These are phyloP conservation scores for Mycena rebaudengoi DNA, from an alignment of 768 basidiomycete genomes.

Conservation along the genomic window DNA sequence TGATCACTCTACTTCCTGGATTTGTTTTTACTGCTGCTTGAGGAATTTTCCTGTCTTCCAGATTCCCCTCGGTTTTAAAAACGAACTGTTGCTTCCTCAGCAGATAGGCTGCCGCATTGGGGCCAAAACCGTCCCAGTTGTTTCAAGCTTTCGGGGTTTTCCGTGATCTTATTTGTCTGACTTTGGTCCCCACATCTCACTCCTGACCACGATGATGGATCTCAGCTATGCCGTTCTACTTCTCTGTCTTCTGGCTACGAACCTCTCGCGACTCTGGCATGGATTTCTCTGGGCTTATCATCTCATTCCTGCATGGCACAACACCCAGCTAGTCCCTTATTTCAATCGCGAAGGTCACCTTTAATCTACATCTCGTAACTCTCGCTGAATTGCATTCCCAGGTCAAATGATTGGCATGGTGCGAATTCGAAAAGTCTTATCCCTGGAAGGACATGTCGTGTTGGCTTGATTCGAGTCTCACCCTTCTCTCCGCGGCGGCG, in stretches of 20 bases:
- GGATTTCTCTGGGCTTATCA: neutral
- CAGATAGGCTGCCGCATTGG: no score
- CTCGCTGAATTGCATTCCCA: neutral
- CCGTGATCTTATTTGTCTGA: no score
- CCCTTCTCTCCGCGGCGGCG: neutral
- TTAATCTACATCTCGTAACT: neutral
- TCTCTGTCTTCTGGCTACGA: neutral
- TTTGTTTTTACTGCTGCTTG: no score
- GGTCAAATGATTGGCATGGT: neutral
- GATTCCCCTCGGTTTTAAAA: no score
- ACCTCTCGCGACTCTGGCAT: neutral
- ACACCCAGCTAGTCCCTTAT: neutral
- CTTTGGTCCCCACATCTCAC: no score
- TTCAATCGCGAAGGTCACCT: neutral
- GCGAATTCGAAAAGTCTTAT: neutral
- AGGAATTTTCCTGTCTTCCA: no score
- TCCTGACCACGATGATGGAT: no score
- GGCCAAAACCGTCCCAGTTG: no score
- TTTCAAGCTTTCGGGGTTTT: no score
- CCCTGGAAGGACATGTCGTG: neutral
- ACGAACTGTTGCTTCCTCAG: no score
- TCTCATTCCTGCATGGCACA: neutral
- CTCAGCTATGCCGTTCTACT: neutral
- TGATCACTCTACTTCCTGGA: no score
- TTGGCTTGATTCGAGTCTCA: conserved; percentile 10